A percentile compares a stretch with the other conserved stretches of the same genome.
These are phyloP conservation scores for Pugionium cornutum DNA, from an alignment of 345 rosid genomes.

Conservation along the genomic window DNA sequence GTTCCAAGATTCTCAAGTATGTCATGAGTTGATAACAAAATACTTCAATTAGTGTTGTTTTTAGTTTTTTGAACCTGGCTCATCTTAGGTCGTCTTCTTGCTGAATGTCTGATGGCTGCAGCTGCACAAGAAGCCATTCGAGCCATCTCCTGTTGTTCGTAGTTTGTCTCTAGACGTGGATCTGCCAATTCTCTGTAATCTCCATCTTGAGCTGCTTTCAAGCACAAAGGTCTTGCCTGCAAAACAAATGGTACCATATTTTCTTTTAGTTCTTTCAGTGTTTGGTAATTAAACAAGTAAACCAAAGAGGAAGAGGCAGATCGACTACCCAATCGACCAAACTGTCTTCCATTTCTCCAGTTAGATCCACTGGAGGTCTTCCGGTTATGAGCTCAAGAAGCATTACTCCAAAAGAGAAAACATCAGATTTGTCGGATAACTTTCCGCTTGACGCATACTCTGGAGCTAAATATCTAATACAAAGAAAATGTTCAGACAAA, in stretches of 20 bases:
- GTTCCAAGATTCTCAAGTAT: constrained; percentile 17
- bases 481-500: neutral
- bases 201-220: constrained; percentile 53
- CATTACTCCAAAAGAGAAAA: constrained; percentile 86
- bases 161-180: constrained; percentile 59
- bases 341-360: constrained; percentile 72
- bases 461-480: constrained; percentile 78
- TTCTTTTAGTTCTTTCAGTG: neutral
- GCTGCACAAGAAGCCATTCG: constrained; percentile 78
- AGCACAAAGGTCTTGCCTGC: constrained; percentile 77
- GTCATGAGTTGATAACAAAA: neutral
- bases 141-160: constrained; percentile 60
- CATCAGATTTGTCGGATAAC: constrained; percentile 88
- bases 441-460: constrained; percentile 94
- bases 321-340: constrained; percentile 78
- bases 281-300: neutral
- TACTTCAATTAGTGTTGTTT: neutral
- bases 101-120: constrained; percentile 69
- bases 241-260: neutral
- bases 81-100: constrained; percentile 77
- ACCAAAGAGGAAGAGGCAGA: neutral
- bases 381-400: constrained; percentile 83
- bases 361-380: constrained; percentile 60
- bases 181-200: constrained; percentile 61
- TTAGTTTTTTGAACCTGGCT: constrained; percentile 55